Evolutionary conservation across 192 early-diverging fungal species (phyloP).

Genomic region (Piromyces finnis): DNA sequence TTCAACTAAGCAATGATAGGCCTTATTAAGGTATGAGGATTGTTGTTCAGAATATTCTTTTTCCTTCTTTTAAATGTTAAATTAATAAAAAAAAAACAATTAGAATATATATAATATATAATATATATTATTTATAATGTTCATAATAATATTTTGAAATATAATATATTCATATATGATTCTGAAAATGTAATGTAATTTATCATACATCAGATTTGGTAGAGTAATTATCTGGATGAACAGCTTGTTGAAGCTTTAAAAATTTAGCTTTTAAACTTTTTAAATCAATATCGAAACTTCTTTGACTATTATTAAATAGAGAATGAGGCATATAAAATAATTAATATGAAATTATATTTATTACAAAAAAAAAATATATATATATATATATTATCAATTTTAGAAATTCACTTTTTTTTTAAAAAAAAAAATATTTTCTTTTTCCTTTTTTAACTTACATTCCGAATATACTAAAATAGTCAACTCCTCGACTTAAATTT

Average conservation of each 20-base stretch:
- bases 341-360: too few relatives aligned
- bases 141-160: too few relatives aligned
- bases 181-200: background rate
- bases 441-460: too few relatives aligned
- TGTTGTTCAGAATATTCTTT: conserved; percentile 42
- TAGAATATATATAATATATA: background rate
- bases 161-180: too few relatives aligned
- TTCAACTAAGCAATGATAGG: conserved; percentile 56
- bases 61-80: too few relatives aligned
- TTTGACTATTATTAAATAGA: background rate
- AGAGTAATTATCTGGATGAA: conserved; percentile 72
- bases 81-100: conserved; percentile 2
- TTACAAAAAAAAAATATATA: background rate
- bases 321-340: background rate
- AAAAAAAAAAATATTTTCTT: too few relatives aligned
- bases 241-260: conserved; percentile 53
- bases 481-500: conserved; percentile 18
- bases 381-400: background rate
- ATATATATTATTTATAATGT: too few relatives aligned
- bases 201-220: conserved; percentile 27
- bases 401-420: too few relatives aligned
- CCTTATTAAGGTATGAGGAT: conserved; percentile 74
- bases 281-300: conserved; percentile 48
- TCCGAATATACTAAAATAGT: conserved; percentile 39
- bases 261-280: conserved; percentile 41